Percentiles rank a stretch among this genome's conserved stretches.
Conservation (phyloP, 768 basidiomycete species). For the Suillus cothurnatus region DNA sequence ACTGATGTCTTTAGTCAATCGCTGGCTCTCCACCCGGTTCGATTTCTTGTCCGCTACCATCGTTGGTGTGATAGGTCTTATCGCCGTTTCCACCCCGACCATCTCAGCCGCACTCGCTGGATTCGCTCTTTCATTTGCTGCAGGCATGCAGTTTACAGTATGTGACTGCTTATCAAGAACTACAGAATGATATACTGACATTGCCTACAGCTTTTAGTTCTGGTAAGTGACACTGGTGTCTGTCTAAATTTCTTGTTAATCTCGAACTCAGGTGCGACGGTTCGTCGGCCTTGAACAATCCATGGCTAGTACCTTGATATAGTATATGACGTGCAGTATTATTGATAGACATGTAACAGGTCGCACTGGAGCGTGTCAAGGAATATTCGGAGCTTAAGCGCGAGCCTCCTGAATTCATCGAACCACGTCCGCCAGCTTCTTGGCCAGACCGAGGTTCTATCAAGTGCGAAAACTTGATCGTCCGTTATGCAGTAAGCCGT, state of each 20-base stretch:
- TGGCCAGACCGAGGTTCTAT: conserved; percentile 81
- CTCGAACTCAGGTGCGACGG: conserved; percentile 55
- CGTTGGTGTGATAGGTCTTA: conserved; percentile 70
- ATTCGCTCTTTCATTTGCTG: conserved; percentile 84
- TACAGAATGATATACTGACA: conserved; percentile 19
- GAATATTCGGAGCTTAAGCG: conserved; percentile 81
- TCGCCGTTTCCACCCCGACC: conserved; percentile 65
- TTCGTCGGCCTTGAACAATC: conserved; percentile 91
- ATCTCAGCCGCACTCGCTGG: conserved; percentile 84
- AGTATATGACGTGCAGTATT: background rate
- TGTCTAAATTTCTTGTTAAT: conserved; percentile 6
- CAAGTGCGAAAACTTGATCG: conserved; percentile 71
- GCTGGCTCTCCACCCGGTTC: conserved; percentile 90
- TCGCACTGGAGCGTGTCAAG: conserved; percentile 86
- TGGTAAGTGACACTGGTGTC: conserved; percentile 40
- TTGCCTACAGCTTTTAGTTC: conserved; percentile 52
- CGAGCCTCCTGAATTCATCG: conserved; percentile 83
- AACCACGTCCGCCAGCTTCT: conserved; percentile 75
- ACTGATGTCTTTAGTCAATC: conserved; percentile 59
- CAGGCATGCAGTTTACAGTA: conserved; percentile 71
- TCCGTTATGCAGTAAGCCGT: conserved; percentile 75
- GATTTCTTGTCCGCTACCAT: conserved; percentile 75
- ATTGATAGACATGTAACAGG: conserved; percentile 41
- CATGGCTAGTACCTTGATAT: conserved; percentile 57
- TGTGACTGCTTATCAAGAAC: conserved; percentile 19